Base-by-base conservation (phyloP, 176 grass and related monocot species). In the Oryza punctata region DNA sequence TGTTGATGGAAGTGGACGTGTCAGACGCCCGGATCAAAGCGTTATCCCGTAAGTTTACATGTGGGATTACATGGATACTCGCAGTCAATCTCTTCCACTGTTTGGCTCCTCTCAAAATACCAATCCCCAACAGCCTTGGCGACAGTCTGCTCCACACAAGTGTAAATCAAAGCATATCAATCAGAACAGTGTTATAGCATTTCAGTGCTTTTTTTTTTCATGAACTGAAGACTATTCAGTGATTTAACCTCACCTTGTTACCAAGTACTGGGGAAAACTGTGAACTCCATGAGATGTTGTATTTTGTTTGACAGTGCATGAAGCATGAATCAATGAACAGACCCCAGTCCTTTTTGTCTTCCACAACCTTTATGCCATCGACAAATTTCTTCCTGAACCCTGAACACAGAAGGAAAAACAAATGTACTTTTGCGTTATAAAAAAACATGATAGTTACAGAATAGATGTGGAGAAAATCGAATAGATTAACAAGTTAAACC, bases 51-150 rank as follows among this genome's bases (percentile, higher is more conserved):
- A 57, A n/a, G 18, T 21, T 7, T 71, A 33, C 94, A 94, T 70
- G 91, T 90, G 12, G 84, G 87, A 69, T 85, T 89, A 57, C 85
- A 87, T 73, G 94, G 91, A 43, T 92, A 94, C 35, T 89, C 63
- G 29, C 87, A 78, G 63, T 94, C 91, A 5, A 94, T 92, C 32
- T 64, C 46, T 57, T 90, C 80, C 10, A 78, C 54, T 29, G 71
- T 44, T 49, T 80, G 3, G 4, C 21, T 75, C 76, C 89, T 87
- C 10, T 85, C 80, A 19, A 91, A 97, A 74, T 94, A 86, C 94
- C 94, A 97, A 75, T 97, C 94, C n/a, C 89, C 94, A 61, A 94
- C 73, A 68, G 91, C 78, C 45, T 90, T 67, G 47, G 87, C 85
- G 33, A 94, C 80, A 14, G 83, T 83, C 94, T 97, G 82, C 30